Evolutionary conservation across 2,329 filamentous ascomycete species (phyloP).

Genomic region (Fusarium hostae): DNA sequence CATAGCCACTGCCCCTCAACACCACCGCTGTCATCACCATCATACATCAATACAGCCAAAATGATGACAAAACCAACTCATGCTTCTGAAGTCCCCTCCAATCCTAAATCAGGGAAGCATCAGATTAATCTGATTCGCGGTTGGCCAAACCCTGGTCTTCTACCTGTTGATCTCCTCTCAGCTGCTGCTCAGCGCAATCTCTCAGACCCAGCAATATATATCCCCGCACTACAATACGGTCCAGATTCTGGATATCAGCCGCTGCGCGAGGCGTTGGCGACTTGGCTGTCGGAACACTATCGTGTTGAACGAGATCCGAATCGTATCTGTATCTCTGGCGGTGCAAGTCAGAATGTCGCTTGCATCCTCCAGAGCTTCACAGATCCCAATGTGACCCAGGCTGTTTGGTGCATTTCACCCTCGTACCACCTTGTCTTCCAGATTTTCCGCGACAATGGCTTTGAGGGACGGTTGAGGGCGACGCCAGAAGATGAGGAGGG

Average conservation of each 20-base stretch:
- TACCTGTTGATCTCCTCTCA: slow-evolving; percentile 72
- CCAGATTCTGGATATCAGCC: slow-evolving; percentile 79
- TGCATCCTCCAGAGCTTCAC: slow-evolving; percentile 82
- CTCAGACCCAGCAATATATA: slow-evolving; percentile 65
- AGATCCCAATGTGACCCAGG: slow-evolving; percentile 78
- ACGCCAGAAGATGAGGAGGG: slow-evolving; percentile 83
- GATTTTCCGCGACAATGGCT: slow-evolving; percentile 86
- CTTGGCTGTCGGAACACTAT: slow-evolving; percentile 77
- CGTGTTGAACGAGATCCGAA: slow-evolving; percentile 55
- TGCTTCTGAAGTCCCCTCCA: slow-evolving; percentile 28
- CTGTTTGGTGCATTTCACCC: slow-evolving; percentile 84
- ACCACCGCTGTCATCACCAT: slow-evolving; percentile 5
- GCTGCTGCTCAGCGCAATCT: slow-evolving; percentile 71
- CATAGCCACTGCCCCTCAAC: slow-evolving; percentile 13
- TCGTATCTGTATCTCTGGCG: slow-evolving; percentile 83
- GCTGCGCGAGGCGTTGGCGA: slow-evolving; percentile 74
- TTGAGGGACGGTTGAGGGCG: slow-evolving; percentile 72
- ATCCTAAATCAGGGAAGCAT: slow-evolving; percentile 46
- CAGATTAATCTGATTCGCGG: slow-evolving; percentile 74
- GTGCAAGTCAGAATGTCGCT: slow-evolving; percentile 84
- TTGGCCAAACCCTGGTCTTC: slow-evolving; percentile 72
- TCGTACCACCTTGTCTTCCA: slow-evolving; percentile 86
- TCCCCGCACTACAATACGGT: slow-evolving; percentile 79
- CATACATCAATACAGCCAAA: background rate
- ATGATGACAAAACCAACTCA: slow-evolving; percentile 21